Evolutionary conservation across 371 early-diverging fungal genomes (phyloP).

Genomic region (Lichtheimia ramosa): DNA sequence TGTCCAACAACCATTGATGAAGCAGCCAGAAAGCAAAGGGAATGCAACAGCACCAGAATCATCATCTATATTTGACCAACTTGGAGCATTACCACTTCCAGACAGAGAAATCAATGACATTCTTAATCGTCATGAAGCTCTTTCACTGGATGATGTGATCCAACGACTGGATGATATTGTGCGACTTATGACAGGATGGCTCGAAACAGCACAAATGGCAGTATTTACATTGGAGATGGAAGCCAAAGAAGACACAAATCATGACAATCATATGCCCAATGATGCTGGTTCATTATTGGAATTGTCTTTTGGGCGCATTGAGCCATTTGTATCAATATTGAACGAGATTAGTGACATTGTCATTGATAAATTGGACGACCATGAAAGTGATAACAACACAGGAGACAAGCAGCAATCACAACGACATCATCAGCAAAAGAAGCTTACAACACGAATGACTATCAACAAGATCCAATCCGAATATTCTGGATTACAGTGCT

Average conservation of each 20-base stretch:
- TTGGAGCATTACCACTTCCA: constrained; percentile 21
- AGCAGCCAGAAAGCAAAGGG: too few species aligned
- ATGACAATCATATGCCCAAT: constrained; percentile 9
- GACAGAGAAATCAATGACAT: constrained; percentile 28
- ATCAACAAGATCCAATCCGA: constrained; percentile 46
- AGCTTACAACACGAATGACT: constrained; percentile 12
- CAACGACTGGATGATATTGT: constrained; percentile 34
- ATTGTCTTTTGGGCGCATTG: constrained; percentile 41
- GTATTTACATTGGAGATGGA: constrained; percentile 52
- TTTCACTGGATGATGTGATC: constrained; percentile 33
- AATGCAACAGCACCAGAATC: too few species aligned
- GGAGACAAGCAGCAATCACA: neutral
- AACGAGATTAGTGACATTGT: constrained; percentile 45
- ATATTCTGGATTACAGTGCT: constrained; percentile 48
- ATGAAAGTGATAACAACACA: constrained; percentile 12
- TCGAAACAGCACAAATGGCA: constrained; percentile 52
- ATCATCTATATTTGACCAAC: constrained; percentile 4
- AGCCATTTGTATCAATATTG: constrained; percentile 44
- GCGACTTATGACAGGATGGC: constrained; percentile 40
- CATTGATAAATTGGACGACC: constrained; percentile 27
- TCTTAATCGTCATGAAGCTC: constrained; percentile 30
- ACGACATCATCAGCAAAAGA: neutral
- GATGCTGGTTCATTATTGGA: constrained; percentile 46
- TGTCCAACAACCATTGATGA: too few species aligned
- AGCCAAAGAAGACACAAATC: constrained; percentile 30